Percentiles rank a stretch among this genome's conserved stretches.
Evolutionary conservation across 352 stramenopile genomes (phyloP).

Genomic region (Hyphochytrium catenoides): DNA sequence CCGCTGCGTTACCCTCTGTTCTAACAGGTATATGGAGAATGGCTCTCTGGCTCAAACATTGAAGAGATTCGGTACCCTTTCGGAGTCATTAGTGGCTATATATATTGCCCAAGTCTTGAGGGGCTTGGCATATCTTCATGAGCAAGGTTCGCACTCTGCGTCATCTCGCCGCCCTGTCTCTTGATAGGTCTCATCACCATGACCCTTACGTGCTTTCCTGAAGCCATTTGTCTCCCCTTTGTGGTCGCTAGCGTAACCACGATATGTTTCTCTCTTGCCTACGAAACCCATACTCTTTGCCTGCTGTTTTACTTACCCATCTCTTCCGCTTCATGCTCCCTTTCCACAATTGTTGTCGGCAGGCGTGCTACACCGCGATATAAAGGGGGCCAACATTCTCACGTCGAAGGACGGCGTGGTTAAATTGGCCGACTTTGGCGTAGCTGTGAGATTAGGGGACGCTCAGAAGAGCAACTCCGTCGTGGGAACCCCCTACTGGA

Average conservation of each 20-base stretch:
- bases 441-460: conserved; percentile 63
- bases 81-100: conserved; percentile 66
- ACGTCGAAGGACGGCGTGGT: conserved; percentile 71
- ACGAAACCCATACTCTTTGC: too few species aligned
- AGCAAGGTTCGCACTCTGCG: conserved; percentile 5
- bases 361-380: conserved; percentile 71
- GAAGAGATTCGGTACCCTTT: conserved; percentile 75
- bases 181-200: too few species aligned
- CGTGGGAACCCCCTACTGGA: conserved; percentile 84
- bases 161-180: too few species aligned
- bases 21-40: conserved; percentile 71
- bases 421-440: conserved; percentile 76
- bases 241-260: too few species aligned
- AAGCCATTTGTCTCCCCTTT: too few species aligned
- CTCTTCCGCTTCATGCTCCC: too few species aligned
- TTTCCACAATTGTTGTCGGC: too few species aligned
- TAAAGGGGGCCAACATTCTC: conserved; percentile 79
- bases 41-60: conserved; percentile 71
- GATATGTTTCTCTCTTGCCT: too few species aligned
- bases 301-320: too few species aligned
- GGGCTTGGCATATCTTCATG: conserved; percentile 67
- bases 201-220: too few species aligned
- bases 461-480: conserved; percentile 65
- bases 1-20: neutral
- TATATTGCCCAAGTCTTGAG: conserved; percentile 74